A percentile compares a stretch with the other conserved stretches of the same genome.
These are phyloP conservation scores for Cyberlindnera petersonii DNA, from an alignment of 805 yeast species.

Conservation along the genomic window DNA sequence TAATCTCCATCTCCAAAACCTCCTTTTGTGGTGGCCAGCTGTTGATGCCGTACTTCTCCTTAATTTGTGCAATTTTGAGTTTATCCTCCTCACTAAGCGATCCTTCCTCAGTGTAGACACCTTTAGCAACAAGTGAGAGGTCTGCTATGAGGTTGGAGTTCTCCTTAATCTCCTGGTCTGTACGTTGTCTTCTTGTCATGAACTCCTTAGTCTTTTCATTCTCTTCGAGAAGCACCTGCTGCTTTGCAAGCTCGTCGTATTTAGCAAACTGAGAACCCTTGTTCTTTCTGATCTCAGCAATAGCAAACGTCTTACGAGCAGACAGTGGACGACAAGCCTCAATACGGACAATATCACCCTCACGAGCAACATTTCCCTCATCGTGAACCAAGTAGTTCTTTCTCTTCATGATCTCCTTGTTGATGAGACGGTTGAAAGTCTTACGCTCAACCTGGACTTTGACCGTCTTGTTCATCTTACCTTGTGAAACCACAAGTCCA, in stretches of 20 bases:
- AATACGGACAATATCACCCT: constrained; percentile 93
- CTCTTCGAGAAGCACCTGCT: constrained; percentile 66
- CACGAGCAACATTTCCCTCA: constrained; percentile 85
- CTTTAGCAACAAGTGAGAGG: constrained; percentile 27
- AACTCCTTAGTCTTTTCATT: constrained; percentile 50
- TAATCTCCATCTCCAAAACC: constrained; percentile 37
- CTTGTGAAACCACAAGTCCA: constrained; percentile 93
- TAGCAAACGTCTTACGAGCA: constrained; percentile 77
- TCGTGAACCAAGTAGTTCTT: constrained; percentile 91
- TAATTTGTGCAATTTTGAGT: constrained; percentile 36
- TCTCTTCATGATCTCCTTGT: constrained; percentile 72
- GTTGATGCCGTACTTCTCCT: constrained; percentile 42
- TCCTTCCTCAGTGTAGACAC: constrained; percentile 25
- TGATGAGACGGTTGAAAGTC: constrained; percentile 64
- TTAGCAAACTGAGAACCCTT: constrained; percentile 89
- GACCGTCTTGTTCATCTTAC: constrained; percentile 93
- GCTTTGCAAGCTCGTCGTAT: constrained; percentile 71
- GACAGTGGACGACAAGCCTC: constrained; percentile 86
- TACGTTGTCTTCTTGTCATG: constrained; percentile 42
- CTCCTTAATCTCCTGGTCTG: constrained; percentile 27
- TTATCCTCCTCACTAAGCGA: constrained; percentile 33
- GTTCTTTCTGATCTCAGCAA: constrained; percentile 85
- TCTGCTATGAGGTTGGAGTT: constrained; percentile 31
- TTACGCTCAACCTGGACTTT: constrained; percentile 84
- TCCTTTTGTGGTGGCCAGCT: constrained; percentile 44